Evolutionary conservation across 108 stramenopile genomes (phyloP).

Genomic region (Hondaea fermentalgiana): DNA sequence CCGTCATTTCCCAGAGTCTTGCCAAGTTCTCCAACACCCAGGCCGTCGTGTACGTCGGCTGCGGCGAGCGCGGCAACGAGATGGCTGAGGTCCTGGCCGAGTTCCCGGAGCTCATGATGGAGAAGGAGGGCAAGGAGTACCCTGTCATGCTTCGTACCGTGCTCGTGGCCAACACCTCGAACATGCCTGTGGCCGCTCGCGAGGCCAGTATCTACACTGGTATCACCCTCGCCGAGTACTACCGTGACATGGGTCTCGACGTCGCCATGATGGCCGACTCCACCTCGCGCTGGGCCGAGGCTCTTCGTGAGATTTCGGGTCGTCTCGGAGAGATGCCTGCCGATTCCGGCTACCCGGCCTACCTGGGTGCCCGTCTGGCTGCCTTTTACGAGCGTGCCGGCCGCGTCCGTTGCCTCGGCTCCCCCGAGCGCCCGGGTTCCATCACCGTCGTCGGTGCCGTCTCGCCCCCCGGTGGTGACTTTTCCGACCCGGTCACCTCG

Average conservation of each 20-base stretch:
- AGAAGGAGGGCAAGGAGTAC: conserved; percentile 75
- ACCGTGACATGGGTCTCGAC: conserved; percentile 98
- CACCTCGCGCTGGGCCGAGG: conserved; percentile 99
- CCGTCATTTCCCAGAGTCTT: conserved; percentile 94
- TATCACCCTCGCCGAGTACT: conserved; percentile 92
- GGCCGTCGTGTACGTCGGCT: conserved; percentile 86
- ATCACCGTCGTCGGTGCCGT: conserved; percentile 98
- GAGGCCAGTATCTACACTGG: conserved; percentile 99
- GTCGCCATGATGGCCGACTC: conserved; percentile 99
- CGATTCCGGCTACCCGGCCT: conserved; percentile 98
- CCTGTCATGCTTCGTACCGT: conserved; percentile 99
- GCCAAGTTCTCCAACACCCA: conserved; percentile 98
- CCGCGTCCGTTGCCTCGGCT: conserved; percentile 89
- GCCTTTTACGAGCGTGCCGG: conserved; percentile 99
- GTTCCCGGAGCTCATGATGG: conserved; percentile 99
- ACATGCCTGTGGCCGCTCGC: conserved; percentile 99
- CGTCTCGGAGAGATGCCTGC: conserved; percentile 99
- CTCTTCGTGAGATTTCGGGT: conserved; percentile 99
- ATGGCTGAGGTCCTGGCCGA: conserved; percentile 99
- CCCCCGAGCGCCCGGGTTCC: conserved; percentile 92
- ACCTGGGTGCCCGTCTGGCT: conserved; percentile 97
- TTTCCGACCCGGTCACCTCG: conserved; percentile 98
- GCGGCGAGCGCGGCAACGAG: conserved; percentile 96
- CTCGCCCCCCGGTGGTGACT: conserved; percentile 98
- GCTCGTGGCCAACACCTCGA: conserved; percentile 98